Evolutionary conservation across 305 asterid genomes (phyloP).

Genomic region (Monarda citriodora): DNA sequence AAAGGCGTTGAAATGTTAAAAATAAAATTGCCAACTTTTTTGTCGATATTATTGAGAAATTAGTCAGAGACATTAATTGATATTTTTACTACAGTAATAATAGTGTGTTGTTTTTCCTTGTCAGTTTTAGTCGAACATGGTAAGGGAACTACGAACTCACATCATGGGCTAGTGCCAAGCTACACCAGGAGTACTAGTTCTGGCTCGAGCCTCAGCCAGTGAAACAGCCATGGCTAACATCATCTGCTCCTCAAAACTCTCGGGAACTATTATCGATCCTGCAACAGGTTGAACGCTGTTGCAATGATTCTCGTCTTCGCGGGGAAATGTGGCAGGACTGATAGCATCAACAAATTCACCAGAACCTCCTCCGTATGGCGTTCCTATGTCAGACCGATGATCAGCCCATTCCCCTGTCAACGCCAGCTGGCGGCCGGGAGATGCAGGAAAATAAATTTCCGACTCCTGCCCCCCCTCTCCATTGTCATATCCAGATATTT

Average conservation of each 20-base stretch:
- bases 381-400: slow-evolving; percentile 60
- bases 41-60: too few relatives aligned
- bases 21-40: too few relatives aligned
- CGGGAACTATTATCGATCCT: slow-evolving; percentile 60
- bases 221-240: slow-evolving; percentile 99
- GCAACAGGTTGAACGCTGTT: slow-evolving; percentile 34
- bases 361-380: slow-evolving; percentile 62
- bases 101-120: too few relatives aligned
- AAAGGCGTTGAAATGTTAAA: too few relatives aligned
- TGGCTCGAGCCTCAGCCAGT: slow-evolving; percentile 86
- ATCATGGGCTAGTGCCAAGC: slow-evolving; percentile 68
- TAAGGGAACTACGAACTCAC: slow-evolving; percentile 17
- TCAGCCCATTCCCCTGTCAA: slow-evolving; percentile 66
- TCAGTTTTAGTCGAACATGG: too few relatives aligned
- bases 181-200: slow-evolving; percentile 61
- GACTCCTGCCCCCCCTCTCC: slow-evolving; percentile 53
- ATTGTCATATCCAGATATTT: slow-evolving; percentile 32
- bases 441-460: slow-evolving; percentile 42
- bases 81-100: too few relatives aligned
- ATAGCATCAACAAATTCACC: slow-evolving; percentile 44
- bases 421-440: slow-evolving; percentile 49
- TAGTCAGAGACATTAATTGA: too few relatives aligned
- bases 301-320: slow-evolving; percentile 47
- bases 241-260: slow-evolving; percentile 98
- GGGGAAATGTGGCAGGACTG: slow-evolving; percentile 20